Evolutionary conservation across 768 basidiomycete genomes (phyloP).

Genomic region (Cystoderma amianthinum): DNA sequence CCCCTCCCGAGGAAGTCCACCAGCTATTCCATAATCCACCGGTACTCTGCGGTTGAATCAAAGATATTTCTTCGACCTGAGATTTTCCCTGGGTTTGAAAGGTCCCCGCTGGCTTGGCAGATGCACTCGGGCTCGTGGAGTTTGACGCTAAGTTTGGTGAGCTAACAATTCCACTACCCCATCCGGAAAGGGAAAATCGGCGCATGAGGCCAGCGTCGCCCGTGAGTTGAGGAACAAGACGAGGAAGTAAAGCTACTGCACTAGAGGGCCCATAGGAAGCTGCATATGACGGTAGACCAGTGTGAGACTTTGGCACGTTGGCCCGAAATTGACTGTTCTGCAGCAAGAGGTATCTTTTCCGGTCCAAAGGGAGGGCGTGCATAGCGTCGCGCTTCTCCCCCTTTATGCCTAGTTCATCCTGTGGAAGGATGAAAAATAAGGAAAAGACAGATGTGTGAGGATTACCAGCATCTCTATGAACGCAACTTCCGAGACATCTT

Average conservation of each 20-base stretch:
- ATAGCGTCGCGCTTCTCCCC: slow-evolving; percentile 61
- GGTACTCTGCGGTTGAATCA: slow-evolving; percentile 58
- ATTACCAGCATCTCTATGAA: slow-evolving; percentile 69
- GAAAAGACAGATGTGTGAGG: neutral
- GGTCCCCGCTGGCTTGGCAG: neutral
- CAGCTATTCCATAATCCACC: slow-evolving; percentile 73
- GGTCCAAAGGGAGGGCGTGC: slow-evolving; percentile 50
- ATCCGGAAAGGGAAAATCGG: slow-evolving; percentile 58
- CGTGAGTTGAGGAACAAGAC: slow-evolving; percentile 68
- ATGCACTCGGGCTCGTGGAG: neutral
- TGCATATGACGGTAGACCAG: slow-evolving; percentile 26
- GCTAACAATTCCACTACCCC: slow-evolving; percentile 39
- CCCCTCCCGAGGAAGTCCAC: slow-evolving; percentile 67
- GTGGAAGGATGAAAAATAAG: neutral
- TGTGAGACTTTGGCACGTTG: slow-evolving; percentile 18
- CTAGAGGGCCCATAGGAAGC: slow-evolving; percentile 57
- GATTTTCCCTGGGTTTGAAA: slow-evolving; percentile 17
- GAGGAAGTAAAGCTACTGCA: slow-evolving; percentile 50
- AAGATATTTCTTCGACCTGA: slow-evolving; percentile 24
- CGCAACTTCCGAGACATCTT: slow-evolving; percentile 33
- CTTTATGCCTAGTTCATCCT: slow-evolving; percentile 73
- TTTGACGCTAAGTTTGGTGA: slow-evolving; percentile 14
- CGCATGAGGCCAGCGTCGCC: slow-evolving; percentile 64
- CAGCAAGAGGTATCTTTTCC: slow-evolving; percentile 61
- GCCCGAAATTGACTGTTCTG: slow-evolving; percentile 50